Conservation (phyloP, 2,329 filamentous ascomycete genomes). For the Drechslerella coelobrocha region DNA sequence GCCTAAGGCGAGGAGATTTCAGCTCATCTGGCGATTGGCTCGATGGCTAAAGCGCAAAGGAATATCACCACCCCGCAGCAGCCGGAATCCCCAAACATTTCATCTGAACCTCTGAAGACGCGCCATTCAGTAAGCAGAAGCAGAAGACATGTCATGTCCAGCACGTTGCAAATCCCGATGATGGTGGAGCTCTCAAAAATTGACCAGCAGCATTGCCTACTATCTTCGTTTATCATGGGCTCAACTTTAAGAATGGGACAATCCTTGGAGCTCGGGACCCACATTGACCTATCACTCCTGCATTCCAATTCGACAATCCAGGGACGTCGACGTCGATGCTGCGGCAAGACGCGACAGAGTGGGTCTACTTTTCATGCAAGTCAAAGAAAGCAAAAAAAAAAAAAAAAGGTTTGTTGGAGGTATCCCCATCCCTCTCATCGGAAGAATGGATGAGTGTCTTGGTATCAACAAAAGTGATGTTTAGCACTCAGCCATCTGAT, state of each 20-base stretch:
- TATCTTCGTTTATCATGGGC: slow-evolving; percentile 1
- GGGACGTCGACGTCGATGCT: slow-evolving; percentile 31
- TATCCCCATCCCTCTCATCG: slow-evolving; percentile 3
- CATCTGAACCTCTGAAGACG: slow-evolving; percentile 30
- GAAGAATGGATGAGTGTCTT: background rate
- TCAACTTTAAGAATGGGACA: background rate
- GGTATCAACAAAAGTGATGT: background rate
- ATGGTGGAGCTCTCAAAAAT: background rate
- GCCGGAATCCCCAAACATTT: slow-evolving; percentile 33
- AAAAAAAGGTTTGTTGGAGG: slow-evolving; percentile 10
- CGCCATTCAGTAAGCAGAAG: background rate
- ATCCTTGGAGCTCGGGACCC: slow-evolving; percentile 46
- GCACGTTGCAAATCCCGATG: background rate
- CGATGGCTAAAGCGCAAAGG: background rate
- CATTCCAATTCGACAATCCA: slow-evolving; percentile 51
- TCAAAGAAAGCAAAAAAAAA: no score
- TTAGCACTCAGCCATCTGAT: slow-evolving; percentile 1
- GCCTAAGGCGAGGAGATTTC: slow-evolving; percentile 6
- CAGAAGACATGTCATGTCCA: slow-evolving; percentile 16
- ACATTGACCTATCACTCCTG: slow-evolving; percentile 42
- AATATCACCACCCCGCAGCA: slow-evolving; percentile 15
- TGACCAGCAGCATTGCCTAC: background rate
- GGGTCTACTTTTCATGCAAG: slow-evolving; percentile 33
- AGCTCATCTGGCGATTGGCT: slow-evolving; percentile 15
- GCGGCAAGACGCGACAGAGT: slow-evolving; percentile 49